phyloP scores from a whole-genome alignment of 2,329 filamentous ascomycete species.

The Aspergillus hortae region DNA sequence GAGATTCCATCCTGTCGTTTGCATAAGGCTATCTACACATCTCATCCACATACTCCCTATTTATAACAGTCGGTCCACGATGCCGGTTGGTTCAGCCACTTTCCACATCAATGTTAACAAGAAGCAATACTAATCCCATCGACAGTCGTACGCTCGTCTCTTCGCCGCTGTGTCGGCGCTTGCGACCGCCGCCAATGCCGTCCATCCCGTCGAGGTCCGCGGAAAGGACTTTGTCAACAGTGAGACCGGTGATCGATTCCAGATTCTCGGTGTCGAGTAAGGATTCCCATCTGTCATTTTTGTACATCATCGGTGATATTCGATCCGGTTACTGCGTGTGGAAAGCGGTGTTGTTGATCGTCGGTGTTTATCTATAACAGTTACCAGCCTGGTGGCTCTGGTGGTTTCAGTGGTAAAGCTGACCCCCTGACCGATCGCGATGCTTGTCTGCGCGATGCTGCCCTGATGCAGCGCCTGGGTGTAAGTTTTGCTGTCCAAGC shows the following conservation, averaged over 20 bases:
- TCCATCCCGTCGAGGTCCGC: slow-evolving; percentile 54
- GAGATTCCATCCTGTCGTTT: slow-evolving; percentile 17
- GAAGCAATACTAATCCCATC: background rate
- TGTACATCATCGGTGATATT: slow-evolving; percentile 3
- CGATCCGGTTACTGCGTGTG: slow-evolving; percentile 12
- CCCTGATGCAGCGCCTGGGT: slow-evolving; percentile 60
- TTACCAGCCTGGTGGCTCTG: slow-evolving; percentile 61
- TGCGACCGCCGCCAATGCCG: slow-evolving; percentile 47
- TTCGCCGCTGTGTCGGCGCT: slow-evolving; percentile 41
- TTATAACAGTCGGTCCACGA: too few relatives aligned
- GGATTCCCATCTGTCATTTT: slow-evolving; percentile 12
- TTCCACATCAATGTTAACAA: background rate
- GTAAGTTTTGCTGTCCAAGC: slow-evolving; percentile 28
- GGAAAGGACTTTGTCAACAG: slow-evolving; percentile 62
- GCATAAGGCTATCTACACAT: background rate
- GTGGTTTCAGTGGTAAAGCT: slow-evolving; percentile 51
- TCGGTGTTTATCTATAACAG: slow-evolving; percentile 25
- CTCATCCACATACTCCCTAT: background rate
- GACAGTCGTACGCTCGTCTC: slow-evolving; percentile 30
- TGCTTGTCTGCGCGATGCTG: slow-evolving; percentile 60
- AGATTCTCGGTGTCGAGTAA: slow-evolving; percentile 61
- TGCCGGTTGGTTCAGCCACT: slow-evolving; percentile 14
- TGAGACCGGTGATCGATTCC: slow-evolving; percentile 55
- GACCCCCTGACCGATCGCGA: slow-evolving; percentile 59
- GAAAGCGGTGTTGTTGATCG: slow-evolving; percentile 17